These are phyloP conservation scores for Trichoderma sp. DNA, from an alignment of 2,329 filamentous ascomycete genomes.

Conservation along the genomic window DNA sequence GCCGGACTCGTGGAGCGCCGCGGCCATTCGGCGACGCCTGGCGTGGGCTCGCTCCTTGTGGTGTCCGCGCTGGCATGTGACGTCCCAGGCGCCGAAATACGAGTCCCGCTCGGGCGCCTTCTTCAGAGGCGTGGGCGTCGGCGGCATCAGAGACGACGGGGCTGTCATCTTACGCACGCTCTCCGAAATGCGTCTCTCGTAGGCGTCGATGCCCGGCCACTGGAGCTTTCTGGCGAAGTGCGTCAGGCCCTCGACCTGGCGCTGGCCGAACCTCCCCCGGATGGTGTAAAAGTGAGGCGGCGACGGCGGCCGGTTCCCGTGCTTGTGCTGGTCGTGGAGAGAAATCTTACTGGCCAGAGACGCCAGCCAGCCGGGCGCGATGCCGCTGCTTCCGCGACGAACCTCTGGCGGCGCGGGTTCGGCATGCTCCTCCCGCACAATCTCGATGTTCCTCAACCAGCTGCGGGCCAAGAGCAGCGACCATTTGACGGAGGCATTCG, in stretches of 20 bases:
- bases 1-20: slow-evolving; percentile 60
- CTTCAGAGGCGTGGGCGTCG: slow-evolving; percentile 41
- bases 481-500: slow-evolving; percentile 66
- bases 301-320: slow-evolving; percentile 40
- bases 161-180: slow-evolving; percentile 49
- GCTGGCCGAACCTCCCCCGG: slow-evolving; percentile 57
- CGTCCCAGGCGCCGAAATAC: slow-evolving; percentile 51
- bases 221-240: slow-evolving; percentile 65
- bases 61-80: slow-evolving; percentile 38
- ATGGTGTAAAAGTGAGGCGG: slow-evolving; percentile 51
- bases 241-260: slow-evolving; percentile 62
- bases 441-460: slow-evolving; percentile 69
- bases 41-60: slow-evolving; percentile 42
- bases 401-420: slow-evolving; percentile 27
- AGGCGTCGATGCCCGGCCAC: slow-evolving; percentile 63
- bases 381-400: slow-evolving; percentile 33
- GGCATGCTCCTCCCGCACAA: slow-evolving; percentile 50
- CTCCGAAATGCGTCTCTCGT: slow-evolving; percentile 52
- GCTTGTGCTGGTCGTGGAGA: slow-evolving; percentile 46
- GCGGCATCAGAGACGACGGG: slow-evolving; percentile 38
- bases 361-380: slow-evolving; percentile 54
- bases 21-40: slow-evolving; percentile 57
- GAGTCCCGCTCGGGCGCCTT: slow-evolving; percentile 41
- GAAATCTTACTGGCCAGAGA: slow-evolving; percentile 59
- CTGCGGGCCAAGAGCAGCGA: slow-evolving; percentile 64